Evolutionary conservation across 306 rosid species (phyloP), one percentile per base, ranked within the genome.

Genomic region (Crotalaria pallida): DNA sequence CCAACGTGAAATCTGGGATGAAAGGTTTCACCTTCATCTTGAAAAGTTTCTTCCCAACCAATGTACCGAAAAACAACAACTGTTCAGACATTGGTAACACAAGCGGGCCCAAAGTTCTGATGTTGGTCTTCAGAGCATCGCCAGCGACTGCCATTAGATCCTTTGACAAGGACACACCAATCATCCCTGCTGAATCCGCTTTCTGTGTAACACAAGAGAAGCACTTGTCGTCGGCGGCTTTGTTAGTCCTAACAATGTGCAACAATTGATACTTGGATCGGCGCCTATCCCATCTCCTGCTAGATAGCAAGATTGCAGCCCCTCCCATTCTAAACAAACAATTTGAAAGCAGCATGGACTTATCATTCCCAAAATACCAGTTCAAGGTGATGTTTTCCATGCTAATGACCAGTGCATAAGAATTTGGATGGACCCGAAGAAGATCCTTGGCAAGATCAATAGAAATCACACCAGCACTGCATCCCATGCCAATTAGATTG

Each of bases 281-380:
- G 52, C 41, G 1, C 26, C 69, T 59, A 2, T 77, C 84, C 43
- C 65, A 19, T 62, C 67, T 62, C 51, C 72, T 72, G 79, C 82
- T 87, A 0, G 92, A 84, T 26, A 87, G 89, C 81, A 87, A 68
- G 26, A 82, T 82, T 36, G 87, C 89, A 44, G 85, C 89, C 9
- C 92, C 89, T 56, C 92, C 89, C 89, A 87, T 82, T 75, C 92
- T 65, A 27, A 87, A 87, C 83, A 87, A 75, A 74, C 92, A 84
- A 55, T 87, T 87, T 3, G 92, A 84, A 38, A 87, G 79, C 7
- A 87, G 87, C 92, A 87, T 87, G 6, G 89, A 84, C 61, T 81
- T 82, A 16, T 84, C 87, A 34, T 87, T 87, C 21, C 92, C 92
- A 66, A 80, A 67, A 64, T 87, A 87, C 92, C 92, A 87, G 66